Evolutionary conservation across 495 filamentous ascomycete species (phyloP).

Genomic region (Haplographium delicatum): DNA sequence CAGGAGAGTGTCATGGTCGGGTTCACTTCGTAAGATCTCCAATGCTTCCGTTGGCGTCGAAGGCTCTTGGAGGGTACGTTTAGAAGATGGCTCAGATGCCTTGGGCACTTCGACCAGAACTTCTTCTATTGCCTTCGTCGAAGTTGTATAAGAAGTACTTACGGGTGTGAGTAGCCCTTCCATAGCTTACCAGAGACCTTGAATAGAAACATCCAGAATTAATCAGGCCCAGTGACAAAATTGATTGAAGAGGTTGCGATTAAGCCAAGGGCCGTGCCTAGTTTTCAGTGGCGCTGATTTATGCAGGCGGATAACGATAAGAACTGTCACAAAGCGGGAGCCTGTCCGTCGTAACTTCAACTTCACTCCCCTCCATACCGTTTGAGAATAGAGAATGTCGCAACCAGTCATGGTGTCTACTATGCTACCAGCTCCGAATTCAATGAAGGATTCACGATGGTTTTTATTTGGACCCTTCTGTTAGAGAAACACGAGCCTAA

Average conservation of each 20-base stretch:
- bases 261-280: too few relatives aligned
- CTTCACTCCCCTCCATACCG: too few relatives aligned
- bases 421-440: not conserved
- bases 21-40: slow-evolving; percentile 57
- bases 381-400: too few relatives aligned
- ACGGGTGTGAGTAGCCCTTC: slow-evolving; percentile 45
- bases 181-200: too few relatives aligned
- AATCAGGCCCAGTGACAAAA: not conserved
- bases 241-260: not conserved
- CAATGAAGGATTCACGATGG: too few relatives aligned
- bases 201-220: too few relatives aligned
- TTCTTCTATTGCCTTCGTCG: slow-evolving; percentile 21
- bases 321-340: not conserved
- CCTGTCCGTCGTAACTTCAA: slow-evolving; percentile 9
- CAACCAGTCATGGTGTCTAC: slow-evolving; percentile 29
- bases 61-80: slow-evolving; percentile 25
- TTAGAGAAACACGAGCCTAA: too few relatives aligned
- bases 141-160: slow-evolving; percentile 36
- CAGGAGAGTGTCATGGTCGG: slow-evolving; percentile 52
- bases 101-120: slow-evolving; percentile 20
- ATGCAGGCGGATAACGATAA: slow-evolving; percentile 19
- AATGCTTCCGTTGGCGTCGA: slow-evolving; percentile 50
- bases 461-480: too few relatives aligned
- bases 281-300: not conserved
- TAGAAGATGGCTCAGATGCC: not conserved